These are phyloP conservation scores for Penicillium sp. DNA, from an alignment of 2,329 filamentous ascomycete genomes.

Conservation along the genomic window DNA sequence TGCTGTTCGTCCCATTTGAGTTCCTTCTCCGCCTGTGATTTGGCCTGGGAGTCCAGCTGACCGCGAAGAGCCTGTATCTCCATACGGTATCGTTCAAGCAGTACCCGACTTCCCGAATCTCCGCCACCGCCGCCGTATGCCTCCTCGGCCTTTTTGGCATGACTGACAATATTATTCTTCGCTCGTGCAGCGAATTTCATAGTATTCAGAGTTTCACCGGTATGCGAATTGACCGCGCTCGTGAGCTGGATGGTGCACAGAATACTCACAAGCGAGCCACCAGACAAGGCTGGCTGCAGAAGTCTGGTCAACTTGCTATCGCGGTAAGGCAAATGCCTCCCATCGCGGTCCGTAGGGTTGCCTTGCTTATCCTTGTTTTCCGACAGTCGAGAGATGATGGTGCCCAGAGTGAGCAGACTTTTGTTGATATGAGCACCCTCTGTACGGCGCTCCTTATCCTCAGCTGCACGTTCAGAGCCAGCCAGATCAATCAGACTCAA, in stretches of 20 bases:
- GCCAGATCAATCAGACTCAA: slow-evolving; percentile 94
- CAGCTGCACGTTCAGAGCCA: slow-evolving; percentile 92
- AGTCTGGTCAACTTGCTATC: slow-evolving; percentile 96
- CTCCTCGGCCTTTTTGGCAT: slow-evolving; percentile 92
- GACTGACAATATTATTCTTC: slow-evolving; percentile 96
- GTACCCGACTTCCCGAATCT: slow-evolving; percentile 79
- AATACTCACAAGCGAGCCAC: slow-evolving; percentile 93
- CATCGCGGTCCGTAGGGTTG: slow-evolving; percentile 72
- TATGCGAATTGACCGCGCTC: slow-evolving; percentile 70
- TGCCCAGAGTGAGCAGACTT: slow-evolving; percentile 89
- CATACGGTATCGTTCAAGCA: slow-evolving; percentile 89
- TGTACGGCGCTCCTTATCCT: slow-evolving; percentile 87
- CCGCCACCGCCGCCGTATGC: slow-evolving; percentile 71
- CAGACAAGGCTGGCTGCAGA: slow-evolving; percentile 86
- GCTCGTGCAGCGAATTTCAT: slow-evolving; percentile 94
- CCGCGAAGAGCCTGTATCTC: slow-evolving; percentile 80
- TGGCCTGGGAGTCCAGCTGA: slow-evolving; percentile 81
- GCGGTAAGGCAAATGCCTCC: slow-evolving; percentile 90
- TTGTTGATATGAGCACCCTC: slow-evolving; percentile 99
- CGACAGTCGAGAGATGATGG: slow-evolving; percentile 89
- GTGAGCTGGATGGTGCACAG: slow-evolving; percentile 92
- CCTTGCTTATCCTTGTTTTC: slow-evolving; percentile 80
- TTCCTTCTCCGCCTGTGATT: slow-evolving; percentile 61
- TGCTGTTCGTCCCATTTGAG: slow-evolving; percentile 67
- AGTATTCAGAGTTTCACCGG: slow-evolving; percentile 87